A percentile compares a stretch with the other conserved stretches of the same genome.
Evolutionary conservation across 2,329 filamentous ascomycete genomes (phyloP).

Genomic region (Cladorrhinum sp.): DNA sequence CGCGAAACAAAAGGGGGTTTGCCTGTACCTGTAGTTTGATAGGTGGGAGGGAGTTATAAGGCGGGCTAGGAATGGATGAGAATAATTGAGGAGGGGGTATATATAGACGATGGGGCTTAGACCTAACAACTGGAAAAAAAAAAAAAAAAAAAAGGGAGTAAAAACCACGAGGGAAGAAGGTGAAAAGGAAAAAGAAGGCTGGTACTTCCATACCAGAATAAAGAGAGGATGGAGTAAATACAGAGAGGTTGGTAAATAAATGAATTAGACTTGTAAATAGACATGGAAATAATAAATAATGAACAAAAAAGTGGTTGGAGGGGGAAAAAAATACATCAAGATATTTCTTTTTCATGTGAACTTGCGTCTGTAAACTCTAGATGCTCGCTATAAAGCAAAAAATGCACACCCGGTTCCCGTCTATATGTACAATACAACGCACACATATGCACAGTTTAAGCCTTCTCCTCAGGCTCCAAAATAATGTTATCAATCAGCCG

Average conservation of each 20-base stretch:
- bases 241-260: background rate
- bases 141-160: background rate
- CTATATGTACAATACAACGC: constrained; percentile 12
- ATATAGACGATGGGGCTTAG: no score
- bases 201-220: background rate
- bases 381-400: background rate
- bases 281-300: background rate
- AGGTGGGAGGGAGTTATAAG: no score
- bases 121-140: background rate
- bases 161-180: background rate
- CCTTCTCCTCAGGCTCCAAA: constrained; percentile 44
- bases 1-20: no score
- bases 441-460: background rate
- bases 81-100: no score
- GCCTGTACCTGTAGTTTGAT: no score
- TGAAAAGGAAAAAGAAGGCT: background rate
- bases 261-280: background rate
- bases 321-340: background rate
- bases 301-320: background rate
- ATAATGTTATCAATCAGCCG: constrained; percentile 94
- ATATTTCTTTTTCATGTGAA: background rate
- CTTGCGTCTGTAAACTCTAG: background rate
- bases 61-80: no score
- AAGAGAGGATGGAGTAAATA: no score
- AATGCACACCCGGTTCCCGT: background rate